Evolutionary conservation across 2,329 filamentous ascomycete genomes (phyloP).

Genomic region (Neopestalotiopsis rosae): DNA sequence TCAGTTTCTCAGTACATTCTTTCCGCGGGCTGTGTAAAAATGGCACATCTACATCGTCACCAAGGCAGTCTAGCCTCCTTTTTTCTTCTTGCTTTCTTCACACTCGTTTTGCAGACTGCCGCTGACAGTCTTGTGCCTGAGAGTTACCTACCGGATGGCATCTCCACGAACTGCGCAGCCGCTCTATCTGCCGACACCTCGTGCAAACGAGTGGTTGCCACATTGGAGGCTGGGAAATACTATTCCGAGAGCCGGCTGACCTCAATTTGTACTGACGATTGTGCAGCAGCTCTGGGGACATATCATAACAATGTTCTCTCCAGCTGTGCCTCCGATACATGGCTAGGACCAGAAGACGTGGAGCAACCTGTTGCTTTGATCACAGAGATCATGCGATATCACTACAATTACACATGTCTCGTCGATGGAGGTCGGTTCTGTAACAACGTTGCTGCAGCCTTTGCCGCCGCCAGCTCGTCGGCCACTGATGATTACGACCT

Average conservation of each 20-base stretch:
- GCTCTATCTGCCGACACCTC: too few species aligned
- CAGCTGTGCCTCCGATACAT: neutral
- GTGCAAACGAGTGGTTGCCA: too few species aligned
- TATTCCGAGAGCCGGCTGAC: neutral
- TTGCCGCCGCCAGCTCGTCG: slow-evolving; percentile 19
- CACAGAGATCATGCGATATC: slow-evolving; percentile 18
- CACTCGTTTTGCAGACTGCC: too few species aligned
- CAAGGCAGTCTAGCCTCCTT: too few species aligned
- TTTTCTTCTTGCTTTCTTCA: too few species aligned
- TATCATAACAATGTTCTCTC: neutral
- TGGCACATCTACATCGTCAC: too few species aligned
- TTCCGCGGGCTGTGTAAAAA: too few species aligned
- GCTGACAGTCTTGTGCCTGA: too few species aligned
- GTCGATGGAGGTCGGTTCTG: slow-evolving; percentile 19
- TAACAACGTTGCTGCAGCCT: slow-evolving; percentile 24
- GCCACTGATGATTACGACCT: neutral
- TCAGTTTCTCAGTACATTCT: too few species aligned
- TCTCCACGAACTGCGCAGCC: too few species aligned
- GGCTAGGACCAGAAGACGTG: neutral
- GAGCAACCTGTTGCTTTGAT: neutral
- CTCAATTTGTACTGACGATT: neutral
- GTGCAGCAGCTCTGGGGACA: neutral
- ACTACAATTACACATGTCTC: slow-evolving; percentile 16
- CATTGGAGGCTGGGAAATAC: neutral
- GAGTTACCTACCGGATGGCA: too few species aligned